Percentiles rank a stretch among this genome's conserved stretches.
These are phyloP conservation scores for Triglochin maritima DNA, from an alignment of 106 monocot genomes.

Conservation along the genomic window DNA sequence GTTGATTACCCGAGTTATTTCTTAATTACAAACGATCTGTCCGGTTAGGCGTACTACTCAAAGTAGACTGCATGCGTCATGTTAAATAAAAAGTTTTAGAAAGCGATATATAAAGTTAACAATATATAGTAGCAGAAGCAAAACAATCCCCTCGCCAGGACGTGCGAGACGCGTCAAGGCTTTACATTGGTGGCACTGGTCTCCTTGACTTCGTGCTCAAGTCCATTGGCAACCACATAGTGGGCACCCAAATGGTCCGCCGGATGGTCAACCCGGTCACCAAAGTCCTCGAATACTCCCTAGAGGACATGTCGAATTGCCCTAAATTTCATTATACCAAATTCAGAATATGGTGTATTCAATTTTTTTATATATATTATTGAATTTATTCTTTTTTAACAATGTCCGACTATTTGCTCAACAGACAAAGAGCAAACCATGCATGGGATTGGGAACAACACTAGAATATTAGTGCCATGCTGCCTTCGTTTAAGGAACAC, in stretches of 20 bases:
- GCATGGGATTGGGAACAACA: background rate
- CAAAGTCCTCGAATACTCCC: conserved; percentile 84
- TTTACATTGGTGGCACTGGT: conserved; percentile 79
- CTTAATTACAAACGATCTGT: too few relatives aligned
- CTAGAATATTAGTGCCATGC: background rate
- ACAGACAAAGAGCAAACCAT: background rate
- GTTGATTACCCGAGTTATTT: too few relatives aligned
- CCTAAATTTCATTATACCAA: too few relatives aligned
- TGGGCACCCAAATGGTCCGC: conserved; percentile 61
- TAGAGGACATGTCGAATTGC: conserved; percentile 70
- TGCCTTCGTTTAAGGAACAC: background rate
- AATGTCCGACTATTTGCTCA: too few relatives aligned
- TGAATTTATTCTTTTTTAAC: too few relatives aligned
- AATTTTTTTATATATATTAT: too few relatives aligned
- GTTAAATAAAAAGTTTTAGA: too few relatives aligned
- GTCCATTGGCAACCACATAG: conserved; percentile 56
- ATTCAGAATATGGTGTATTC: too few relatives aligned
- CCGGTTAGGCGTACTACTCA: too few relatives aligned
- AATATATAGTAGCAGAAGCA: too few relatives aligned
- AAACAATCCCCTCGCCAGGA: conserved; percentile 37
- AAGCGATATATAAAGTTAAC: too few relatives aligned
- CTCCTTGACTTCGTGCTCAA: conserved; percentile 92
- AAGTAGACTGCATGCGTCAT: too few relatives aligned
- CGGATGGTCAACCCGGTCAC: conserved; percentile 84
- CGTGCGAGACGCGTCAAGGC: conserved; percentile 36